Evolutionary conservation across 805 yeast genomes (phyloP), one percentile per base, ranked within the genome.

Genomic region (Saturnispora ahearnii): DNA sequence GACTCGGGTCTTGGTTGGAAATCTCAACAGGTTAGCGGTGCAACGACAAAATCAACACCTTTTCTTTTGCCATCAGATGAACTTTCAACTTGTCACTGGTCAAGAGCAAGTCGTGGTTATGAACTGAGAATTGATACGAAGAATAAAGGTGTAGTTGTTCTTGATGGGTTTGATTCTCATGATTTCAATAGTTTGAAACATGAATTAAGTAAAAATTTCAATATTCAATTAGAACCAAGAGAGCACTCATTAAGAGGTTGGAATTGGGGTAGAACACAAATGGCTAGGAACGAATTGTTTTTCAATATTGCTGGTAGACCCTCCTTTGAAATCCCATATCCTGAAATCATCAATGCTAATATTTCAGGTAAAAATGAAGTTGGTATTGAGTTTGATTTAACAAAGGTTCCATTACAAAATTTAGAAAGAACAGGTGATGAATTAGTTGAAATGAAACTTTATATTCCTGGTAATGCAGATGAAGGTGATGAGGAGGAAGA

Each of bases 1-100:
- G 93, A 86, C 55, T 82, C 95, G n/a, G 99, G 99, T 45, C 75
- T 93, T 29, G 99, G 99, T 44, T 93, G 99, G 99, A 91, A 91
- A 63, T 62, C 67, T 1, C 64, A 59, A 44, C 47, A 62, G 1
- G 54, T 55, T 43, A 70, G 81, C 2, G 72, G 72, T 28, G 64
- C 77, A 15, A 69, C 74, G 6, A 76, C 74, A 12, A 73, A 73
- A 51, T 73, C 78, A 11, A 79, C 78, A 44, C 96, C 97, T n/a
- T 87, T 87, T 58, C 71, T 93, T 53, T 72, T 93, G 51, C 91
- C 96, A n/a, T 79, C 87, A 9, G 86, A 87, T 29, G 96, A 90
- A 64, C 72, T 93, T 26, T 74, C 84, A 18, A 73, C 87, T 33
- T 83, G 85, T 3, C 79, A 74, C 57, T 93, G 99, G 99, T 84